Evolutionary conservation across 495 filamentous ascomycete species (phyloP), one percentile per base, ranked within the genome.

Genomic region (Filosporella fistucella): DNA sequence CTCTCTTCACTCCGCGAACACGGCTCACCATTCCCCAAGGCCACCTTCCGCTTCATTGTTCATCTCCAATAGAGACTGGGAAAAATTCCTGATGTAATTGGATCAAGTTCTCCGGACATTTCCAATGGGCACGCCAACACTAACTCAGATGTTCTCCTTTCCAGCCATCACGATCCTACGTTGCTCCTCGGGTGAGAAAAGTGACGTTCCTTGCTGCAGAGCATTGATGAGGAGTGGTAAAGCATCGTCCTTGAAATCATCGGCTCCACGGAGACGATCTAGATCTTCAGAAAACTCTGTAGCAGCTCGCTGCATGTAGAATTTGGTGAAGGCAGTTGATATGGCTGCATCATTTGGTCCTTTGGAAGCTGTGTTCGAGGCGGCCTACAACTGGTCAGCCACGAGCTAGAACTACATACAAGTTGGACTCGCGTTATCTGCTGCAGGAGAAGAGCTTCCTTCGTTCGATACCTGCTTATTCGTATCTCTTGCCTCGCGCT

Each of bases 241-340:
- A 11, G 77, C 78, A 23, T 74, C 71, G 45, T 74, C 72, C 44
- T 69, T 77, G 57, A 88, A 89, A 62, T 89, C 85, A 55, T 76
- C 74, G 23, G 85, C 78, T 29, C 56, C 62, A 21, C 85, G 78
- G 9, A 88, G 60, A 50, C 73, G 72, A 63, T 88, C 81, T 21
- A 89, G 67, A 59, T 88, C 85, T 28, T 88, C 82, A 8, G 78
- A 80, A 47, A 88, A 85, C 49, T 88, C 83, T 9, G 68, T 62
- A 5, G 85, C 85, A 14, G 81, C 65, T 44, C 71, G 73, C 34
- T 76, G 74, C 50, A 88, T 74, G 61, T 88, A 88, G 60, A 74
- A 81, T 22, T 74, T 67, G 13, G 76, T 76, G 63, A 86, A 86
- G 34, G 68, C 66, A 7, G 60, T 35, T 4, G 60, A 51, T 40